Conservation (phyloP, 2,329 filamentous ascomycete species). For the Sarocladium oryzae region DNA sequence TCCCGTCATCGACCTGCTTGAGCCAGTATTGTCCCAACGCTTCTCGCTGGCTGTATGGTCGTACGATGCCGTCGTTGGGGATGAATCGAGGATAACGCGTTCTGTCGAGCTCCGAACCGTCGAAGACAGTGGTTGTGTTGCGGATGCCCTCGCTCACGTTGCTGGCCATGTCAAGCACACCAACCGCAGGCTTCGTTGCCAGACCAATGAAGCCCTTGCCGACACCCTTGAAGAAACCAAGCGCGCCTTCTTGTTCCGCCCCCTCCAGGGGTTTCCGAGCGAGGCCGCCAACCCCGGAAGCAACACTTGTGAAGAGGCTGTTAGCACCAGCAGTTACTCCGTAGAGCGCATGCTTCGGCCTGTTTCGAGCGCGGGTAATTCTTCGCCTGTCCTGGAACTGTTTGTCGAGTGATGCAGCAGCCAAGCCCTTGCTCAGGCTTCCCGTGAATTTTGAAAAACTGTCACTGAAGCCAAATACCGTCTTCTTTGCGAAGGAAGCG, state of each 20-base stretch:
- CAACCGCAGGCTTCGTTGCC: conserved; percentile 95
- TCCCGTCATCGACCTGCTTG: conserved; percentile 95
- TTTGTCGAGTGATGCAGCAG: conserved; percentile 93
- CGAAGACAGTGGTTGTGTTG: conserved; percentile 98
- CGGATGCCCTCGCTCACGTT: conserved; percentile 96
- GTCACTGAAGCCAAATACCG: conserved; percentile 93
- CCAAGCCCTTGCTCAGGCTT: conserved; percentile 91
- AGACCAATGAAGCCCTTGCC: conserved; percentile 90
- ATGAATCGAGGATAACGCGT: conserved; percentile 92
- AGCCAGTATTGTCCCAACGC: conserved; percentile 97
- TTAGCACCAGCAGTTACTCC: conserved; percentile 94
- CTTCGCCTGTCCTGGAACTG: conserved; percentile 96
- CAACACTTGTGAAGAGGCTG: conserved; percentile 85
- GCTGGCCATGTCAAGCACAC: conserved; percentile 92
- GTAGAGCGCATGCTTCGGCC: conserved; percentile 94
- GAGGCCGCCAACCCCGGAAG: conserved; percentile 87
- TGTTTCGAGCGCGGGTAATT: conserved; percentile 86
- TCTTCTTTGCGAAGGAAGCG: conserved; percentile 97
- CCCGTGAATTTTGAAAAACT: conserved; percentile 97
- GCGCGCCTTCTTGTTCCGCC: conserved; percentile 87
- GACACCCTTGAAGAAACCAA: conserved; percentile 95
- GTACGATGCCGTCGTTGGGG: conserved; percentile 84
- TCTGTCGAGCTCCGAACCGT: conserved; percentile 87
- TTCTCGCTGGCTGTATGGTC: conserved; percentile 90
- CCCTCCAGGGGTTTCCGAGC: conserved; percentile 92